phyloP scores from a whole-genome alignment of 2,329 filamentous ascomycete genomes.

The Colletotrichum musae region DNA sequence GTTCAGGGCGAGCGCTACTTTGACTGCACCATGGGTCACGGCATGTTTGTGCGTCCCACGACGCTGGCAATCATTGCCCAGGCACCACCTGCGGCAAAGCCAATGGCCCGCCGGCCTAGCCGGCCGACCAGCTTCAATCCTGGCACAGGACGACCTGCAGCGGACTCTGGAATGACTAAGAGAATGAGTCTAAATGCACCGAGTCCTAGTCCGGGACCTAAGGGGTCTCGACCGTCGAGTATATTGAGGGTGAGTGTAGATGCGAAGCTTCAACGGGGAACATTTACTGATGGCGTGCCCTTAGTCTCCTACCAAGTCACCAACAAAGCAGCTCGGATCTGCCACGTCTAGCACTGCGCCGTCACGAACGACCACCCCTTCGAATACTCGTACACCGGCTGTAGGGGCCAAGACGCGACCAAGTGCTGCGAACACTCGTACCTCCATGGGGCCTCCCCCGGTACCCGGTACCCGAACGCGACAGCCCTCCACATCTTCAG shows the following conservation, averaged over 20 bases:
- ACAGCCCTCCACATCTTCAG: conserved; percentile 61
- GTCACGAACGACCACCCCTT: conserved; percentile 76
- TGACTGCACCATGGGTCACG: conserved; percentile 80
- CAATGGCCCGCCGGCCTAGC: conserved; percentile 54
- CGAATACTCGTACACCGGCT: conserved; percentile 64
- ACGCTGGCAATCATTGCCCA: conserved; percentile 74
- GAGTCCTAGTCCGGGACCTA: conserved; percentile 79
- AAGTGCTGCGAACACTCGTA: conserved; percentile 67
- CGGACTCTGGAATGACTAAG: conserved; percentile 70
- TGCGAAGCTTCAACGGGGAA: not conserved
- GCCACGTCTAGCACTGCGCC: conserved; percentile 68
- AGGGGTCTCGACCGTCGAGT: conserved; percentile 68
- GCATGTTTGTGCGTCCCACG: conserved; percentile 87
- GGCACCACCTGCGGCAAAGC: conserved; percentile 53
- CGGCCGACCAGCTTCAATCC: conserved; percentile 66
- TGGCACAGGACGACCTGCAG: conserved; percentile 56
- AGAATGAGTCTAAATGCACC: conserved; percentile 79
- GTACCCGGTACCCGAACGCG: conserved; percentile 61
- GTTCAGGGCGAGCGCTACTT: conserved; percentile 93
- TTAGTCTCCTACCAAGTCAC: conserved; percentile 84
- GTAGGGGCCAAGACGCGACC: conserved; percentile 67
- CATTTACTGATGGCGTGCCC: conserved; percentile 15
- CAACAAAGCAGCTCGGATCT: conserved; percentile 79
- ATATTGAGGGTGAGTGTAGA: conserved; percentile 63
- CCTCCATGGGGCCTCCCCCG: conserved; percentile 78